Evolutionary conservation across 2,329 filamentous ascomycete species (phyloP), one percentile per base, ranked within the genome.

Genomic region (Fusarium sp.): DNA sequence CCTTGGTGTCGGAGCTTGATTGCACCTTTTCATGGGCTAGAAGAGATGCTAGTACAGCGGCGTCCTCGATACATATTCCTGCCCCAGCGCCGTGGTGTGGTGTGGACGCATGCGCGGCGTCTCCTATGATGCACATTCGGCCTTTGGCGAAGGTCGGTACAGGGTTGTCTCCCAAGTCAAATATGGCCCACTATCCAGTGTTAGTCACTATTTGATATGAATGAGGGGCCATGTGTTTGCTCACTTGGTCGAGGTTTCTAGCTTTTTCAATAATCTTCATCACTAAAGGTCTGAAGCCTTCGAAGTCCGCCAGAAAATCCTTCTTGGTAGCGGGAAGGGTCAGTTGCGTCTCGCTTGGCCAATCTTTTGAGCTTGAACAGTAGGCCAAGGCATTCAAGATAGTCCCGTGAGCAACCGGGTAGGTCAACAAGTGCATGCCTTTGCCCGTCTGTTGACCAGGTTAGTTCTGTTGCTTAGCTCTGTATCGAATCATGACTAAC

Each of bases 21-120:
- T 27, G 31, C 16, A 51, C 48, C 3, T 18, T 51, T 37, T 37
- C 31, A 13, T 51, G n/a, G 13, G 48, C 51, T 16, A 54, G 23
- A 43, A 54, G 51, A 13, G 51, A 43, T 12, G 51, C 23, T n/a
- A 54, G 27, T 4, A 55, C 39, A 18, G 40, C 39, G n/a, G 27
- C 27, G 27, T 55, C 52, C 27, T 55, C 52, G 13, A 55, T 36
- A 28, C 52, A 43, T 9, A 36, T 13, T 8, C 37, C 39, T 6
- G 52, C 52, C 7, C 52, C 52, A 4, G 40, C 52, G 10, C 52
- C 52, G 16, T 44, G 27, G 27, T 55, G 40, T n/a, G 52, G 52
- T 7, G 39, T 34, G 1, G 39, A 31, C 18, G 52, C 52, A 27
- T 55, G 52, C 7, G 52, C 52, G 13, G 52, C 52, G n/a, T 55